A percentile compares a stretch with the other conserved stretches of the same genome.
These are phyloP conservation scores for Austroboletus rostrupii DNA, from an alignment of 1,284 basidiomycete genomes.

Conservation along the genomic window DNA sequence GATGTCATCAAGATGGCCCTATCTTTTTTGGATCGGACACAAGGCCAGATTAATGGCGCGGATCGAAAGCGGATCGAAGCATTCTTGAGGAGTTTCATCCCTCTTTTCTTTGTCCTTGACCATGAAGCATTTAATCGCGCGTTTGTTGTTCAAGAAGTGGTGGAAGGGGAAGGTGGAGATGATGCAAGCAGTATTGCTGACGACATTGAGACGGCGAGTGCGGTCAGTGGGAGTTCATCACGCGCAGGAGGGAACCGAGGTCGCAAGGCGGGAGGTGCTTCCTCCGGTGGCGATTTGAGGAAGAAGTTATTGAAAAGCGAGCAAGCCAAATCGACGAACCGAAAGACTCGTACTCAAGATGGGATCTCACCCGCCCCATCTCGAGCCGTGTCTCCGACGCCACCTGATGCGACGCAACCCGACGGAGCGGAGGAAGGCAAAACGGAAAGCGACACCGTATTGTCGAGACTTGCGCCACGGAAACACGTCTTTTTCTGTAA, in stretches of 20 bases:
- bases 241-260: conserved; percentile 38
- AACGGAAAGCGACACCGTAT: conserved; percentile 20
- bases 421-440: conserved; percentile 29
- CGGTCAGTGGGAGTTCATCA: conserved; percentile 32
- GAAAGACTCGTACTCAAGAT: conserved; percentile 55
- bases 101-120: conserved; percentile 71
- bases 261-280: conserved; percentile 36
- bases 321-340: conserved; percentile 64
- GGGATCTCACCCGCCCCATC: conserved; percentile 31
- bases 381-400: conserved; percentile 48
- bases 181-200: conserved; percentile 43
- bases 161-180: conserved; percentile 54
- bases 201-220: conserved; percentile 47
- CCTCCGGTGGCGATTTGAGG: conserved; percentile 57
- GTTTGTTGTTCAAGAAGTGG: conserved; percentile 46
- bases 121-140: conserved; percentile 67
- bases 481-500: conserved; percentile 83
- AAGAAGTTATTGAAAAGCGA: conserved; percentile 76
- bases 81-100: conserved; percentile 78
- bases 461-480: conserved; percentile 31
- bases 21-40: conserved; percentile 88
- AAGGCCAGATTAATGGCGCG: conserved; percentile 63
- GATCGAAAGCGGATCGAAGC: conserved; percentile 84
- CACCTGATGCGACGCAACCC: conserved; percentile 41
- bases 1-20: conserved; percentile 87